Evolutionary conservation across 148 eudicot species (phyloP).

Genomic region (Camellia lanceoleosa): DNA sequence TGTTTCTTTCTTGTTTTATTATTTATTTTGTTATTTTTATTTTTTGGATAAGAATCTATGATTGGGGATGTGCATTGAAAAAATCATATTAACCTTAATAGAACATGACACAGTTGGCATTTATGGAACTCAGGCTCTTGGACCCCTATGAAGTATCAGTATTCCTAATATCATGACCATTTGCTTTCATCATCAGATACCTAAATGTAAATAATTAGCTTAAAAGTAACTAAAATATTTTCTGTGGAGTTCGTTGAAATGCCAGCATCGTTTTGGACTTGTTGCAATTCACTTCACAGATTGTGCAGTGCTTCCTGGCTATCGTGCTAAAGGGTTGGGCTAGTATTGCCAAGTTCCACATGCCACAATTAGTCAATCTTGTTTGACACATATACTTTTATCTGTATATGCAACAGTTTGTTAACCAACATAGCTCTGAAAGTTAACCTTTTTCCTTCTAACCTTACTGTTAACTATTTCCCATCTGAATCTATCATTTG

Average conservation of each 20-base stretch:
- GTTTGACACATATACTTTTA: not conserved
- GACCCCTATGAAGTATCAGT: not conserved
- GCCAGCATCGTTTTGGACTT: not conserved
- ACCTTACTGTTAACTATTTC: not conserved
- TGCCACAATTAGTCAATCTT: not conserved
- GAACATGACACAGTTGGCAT: slow-evolving; percentile 3
- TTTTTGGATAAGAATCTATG: not conserved
- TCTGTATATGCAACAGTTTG: not conserved
- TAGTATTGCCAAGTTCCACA: not conserved
- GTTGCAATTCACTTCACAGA: not conserved
- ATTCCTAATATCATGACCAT: not conserved
- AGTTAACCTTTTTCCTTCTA: not conserved
- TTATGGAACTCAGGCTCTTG: not conserved
- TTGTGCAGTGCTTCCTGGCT: no score
- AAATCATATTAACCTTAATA: not conserved
- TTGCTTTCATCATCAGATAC: not conserved
- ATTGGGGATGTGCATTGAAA: not conserved
- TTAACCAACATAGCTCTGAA: not conserved
- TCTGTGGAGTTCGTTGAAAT: not conserved
- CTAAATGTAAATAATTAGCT: no score
- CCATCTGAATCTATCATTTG: not conserved
- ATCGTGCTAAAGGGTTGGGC: not conserved
- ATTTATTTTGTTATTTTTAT: not conserved
- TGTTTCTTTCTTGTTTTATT: not conserved
- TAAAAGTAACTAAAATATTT: not conserved